Conservation (phyloP, 2,329 filamentous ascomycete species). For the Monosporascus sp. region DNA sequence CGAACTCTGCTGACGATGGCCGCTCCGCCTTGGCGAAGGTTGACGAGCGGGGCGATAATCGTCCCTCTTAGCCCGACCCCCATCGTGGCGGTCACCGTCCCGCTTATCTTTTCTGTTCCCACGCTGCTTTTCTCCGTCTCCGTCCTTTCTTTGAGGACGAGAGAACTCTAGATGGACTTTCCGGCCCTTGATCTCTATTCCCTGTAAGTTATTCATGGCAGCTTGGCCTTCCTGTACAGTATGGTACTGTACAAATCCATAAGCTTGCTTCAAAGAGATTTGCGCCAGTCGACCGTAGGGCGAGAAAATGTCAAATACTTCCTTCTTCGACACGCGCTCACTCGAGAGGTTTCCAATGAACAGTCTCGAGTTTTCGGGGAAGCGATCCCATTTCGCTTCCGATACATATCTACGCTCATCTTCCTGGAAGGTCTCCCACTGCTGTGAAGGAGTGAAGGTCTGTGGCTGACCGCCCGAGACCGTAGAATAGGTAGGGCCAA, state of each 20-base stretch:
- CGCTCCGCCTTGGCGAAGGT: slow-evolving; percentile 20
- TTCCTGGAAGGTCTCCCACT: slow-evolving; percentile 67
- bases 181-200: slow-evolving; percentile 75
- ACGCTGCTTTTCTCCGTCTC: slow-evolving; percentile 61
- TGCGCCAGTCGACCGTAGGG: slow-evolving; percentile 82
- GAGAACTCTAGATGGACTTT: slow-evolving; percentile 92
- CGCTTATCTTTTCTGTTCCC: slow-evolving; percentile 37
- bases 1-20: slow-evolving; percentile 30
- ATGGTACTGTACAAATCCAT: slow-evolving; percentile 94
- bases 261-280: slow-evolving; percentile 93
- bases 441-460: slow-evolving; percentile 30
- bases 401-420: slow-evolving; percentile 72
- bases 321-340: slow-evolving; percentile 87
- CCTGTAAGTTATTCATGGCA: slow-evolving; percentile 75
- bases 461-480: slow-evolving; percentile 6
- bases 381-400: slow-evolving; percentile 76
- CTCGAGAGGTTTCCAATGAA: slow-evolving; percentile 90
- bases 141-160: slow-evolving; percentile 76
- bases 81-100: slow-evolving; percentile 38
- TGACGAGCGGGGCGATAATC: slow-evolving; percentile 21
- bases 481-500: slow-evolving; percentile 8
- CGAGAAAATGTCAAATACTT: slow-evolving; percentile 89
- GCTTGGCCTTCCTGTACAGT: slow-evolving; percentile 66
- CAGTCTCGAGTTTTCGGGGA: slow-evolving; percentile 69
- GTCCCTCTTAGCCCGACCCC: slow-evolving; percentile 18